Evolutionary conservation across 306 rosid genomes (phyloP), one percentile per base, ranked within the genome.

Genomic region (Cucurbita argyrosperma): DNA sequence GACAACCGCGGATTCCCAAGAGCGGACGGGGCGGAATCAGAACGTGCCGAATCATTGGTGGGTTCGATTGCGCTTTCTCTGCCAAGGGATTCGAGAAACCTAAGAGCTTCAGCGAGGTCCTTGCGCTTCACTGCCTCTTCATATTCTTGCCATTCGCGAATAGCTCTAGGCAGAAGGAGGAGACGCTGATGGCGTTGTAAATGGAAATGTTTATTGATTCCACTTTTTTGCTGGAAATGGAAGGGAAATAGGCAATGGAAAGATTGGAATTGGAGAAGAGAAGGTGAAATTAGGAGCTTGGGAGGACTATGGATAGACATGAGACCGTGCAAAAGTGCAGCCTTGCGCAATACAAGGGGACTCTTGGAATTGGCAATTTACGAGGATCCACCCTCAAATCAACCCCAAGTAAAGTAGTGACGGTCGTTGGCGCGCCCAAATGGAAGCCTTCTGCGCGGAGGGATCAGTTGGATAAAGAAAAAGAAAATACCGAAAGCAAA

Each of bases 101-200:
- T 55, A 46, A 92, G 89, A 77, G 98, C 98, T 42, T 85, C 85
- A 13, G 90, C 91, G 35, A 92, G 96, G 89, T 92, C 98, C 67
- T 88, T 92, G 78, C 96, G 96, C 86, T 87, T 92, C 74, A 92
- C 87, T 9, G 96, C 98, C 42, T 90, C 98, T 78, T 90, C 98
- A 84, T 90, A 92, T 12, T 92, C 98, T 4, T 83, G 81, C 98
- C 98, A 92, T 81, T 90, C 93, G 51, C 90, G 90, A 75, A 92
- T 78, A 62, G 88, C 93, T 15, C 52, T 21, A 35, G 72, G 76
- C 14, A 46, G 59, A 49, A 15, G 67, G 18, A 10, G 47, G 67
- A 45, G 67, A 6, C 64, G 75, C 38, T 10, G 71, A 11, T 43
- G 60, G 9, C 74, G 42, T 13, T 47, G 30, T 45, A 62, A 35